Evolutionary conservation across 2,329 filamentous ascomycete species (phyloP), one percentile per base, ranked within the genome.

Genomic region (Mollisiaceae sp.): DNA sequence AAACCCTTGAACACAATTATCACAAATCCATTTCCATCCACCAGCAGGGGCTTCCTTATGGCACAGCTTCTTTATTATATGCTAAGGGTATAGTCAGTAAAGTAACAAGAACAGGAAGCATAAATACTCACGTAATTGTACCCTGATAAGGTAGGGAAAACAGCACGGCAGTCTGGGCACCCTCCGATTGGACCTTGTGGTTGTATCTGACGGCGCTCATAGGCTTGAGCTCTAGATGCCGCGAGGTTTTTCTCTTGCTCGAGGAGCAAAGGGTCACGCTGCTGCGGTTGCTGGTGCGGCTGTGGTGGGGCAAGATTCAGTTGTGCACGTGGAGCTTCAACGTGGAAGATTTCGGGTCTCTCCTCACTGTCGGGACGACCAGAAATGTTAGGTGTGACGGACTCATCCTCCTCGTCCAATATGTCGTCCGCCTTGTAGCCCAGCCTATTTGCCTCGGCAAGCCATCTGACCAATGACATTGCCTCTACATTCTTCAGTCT

Each of bases 401-500:
- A 65, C 36, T 74, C 72, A 54, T 72, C 68, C 8, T 66, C 67
- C 8, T 72, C 69, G 43, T 74, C 69, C 15, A 75, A 43, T 9
- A 72, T 69, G 60, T 76, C 73, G 9, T 74, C 70, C 9, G 59
- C n/a, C 22, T 61, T 67, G 38, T 70, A 76, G 2, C 74, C 74
- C n/a, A 76, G 65, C 56, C 74, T 60, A 20, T 69, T 64, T 8
- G 62, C 71, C 43, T 67, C 57, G 41, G 71, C 71, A 14, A 76
- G 62, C 72, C 70, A 74, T 38, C 58, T 63, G 32, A 74, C 68
- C 1, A 76, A 62, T 9, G 67, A 59, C 55, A 65, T 70, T 0
- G 69, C 72, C 14, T 69, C 63, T 35, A 70, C 68, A n/a, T 47
- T 63, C 55, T 71, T 70, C 2, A 75, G 32, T 5, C 70, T 65